Evolutionary conservation across 108 stramenopile genomes (phyloP).

Genomic region (Cyclotella sp.): DNA sequence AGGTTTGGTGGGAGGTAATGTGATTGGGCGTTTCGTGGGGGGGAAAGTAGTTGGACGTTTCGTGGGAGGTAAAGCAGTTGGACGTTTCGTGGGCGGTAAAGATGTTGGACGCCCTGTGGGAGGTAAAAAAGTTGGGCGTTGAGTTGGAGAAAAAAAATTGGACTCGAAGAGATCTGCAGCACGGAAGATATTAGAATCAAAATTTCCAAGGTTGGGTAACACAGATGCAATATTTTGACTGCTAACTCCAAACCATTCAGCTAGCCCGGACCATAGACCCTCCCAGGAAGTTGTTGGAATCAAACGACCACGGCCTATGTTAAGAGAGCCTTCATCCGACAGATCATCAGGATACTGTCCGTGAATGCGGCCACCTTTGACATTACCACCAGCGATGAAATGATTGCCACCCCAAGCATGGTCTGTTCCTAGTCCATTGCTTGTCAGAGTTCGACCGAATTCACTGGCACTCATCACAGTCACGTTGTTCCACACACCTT

Average conservation of each 20-base stretch:
- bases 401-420: conserved; percentile 49
- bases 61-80: too few relatives aligned
- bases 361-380: conserved; percentile 58
- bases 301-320: conserved; percentile 60
- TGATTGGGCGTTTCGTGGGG: too few relatives aligned
- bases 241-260: conserved; percentile 23
- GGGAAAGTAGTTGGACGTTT: too few relatives aligned
- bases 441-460: conserved; percentile 45
- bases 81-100: too few relatives aligned
- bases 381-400: conserved; percentile 52
- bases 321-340: conserved; percentile 23
- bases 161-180: conserved; percentile 13
- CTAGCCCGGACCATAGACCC: conserved; percentile 55
- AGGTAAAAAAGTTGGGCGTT: too few relatives aligned
- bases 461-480: conserved; percentile 30
- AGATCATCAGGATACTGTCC: conserved; percentile 63
- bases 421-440: conserved; percentile 55
- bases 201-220: conserved; percentile 45
- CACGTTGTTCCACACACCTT: conserved; percentile 42
- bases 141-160: too few relatives aligned
- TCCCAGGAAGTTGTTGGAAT: conserved; percentile 82
- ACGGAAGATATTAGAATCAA: conserved; percentile 7
- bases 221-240: conserved; percentile 22
- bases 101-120: too few relatives aligned
- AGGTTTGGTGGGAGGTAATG: too few relatives aligned